phyloP scores from a whole-genome alignment of 2,329 filamentous ascomycete species.

The Dactylonectria estremocensis region DNA sequence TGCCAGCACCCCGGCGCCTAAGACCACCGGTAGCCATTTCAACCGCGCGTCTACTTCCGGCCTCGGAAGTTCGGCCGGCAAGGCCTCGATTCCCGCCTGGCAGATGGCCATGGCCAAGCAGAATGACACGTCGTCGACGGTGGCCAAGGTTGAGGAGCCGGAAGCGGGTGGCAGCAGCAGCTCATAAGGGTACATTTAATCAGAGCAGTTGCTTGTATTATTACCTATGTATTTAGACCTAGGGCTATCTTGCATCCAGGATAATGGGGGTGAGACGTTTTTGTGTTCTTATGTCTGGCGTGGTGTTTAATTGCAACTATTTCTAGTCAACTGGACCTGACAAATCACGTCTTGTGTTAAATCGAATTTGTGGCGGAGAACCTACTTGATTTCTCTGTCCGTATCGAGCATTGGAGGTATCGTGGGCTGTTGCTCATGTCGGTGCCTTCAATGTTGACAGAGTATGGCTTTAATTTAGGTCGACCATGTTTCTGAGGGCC shows the following conservation, averaged over 20 bases:
- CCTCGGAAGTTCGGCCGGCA: constrained; percentile 57
- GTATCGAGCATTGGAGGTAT: too few species aligned
- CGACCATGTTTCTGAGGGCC: neutral
- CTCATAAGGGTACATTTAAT: constrained; percentile 19
- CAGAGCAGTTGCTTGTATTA: constrained; percentile 26
- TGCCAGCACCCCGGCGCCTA: constrained; percentile 28
- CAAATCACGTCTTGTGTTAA: neutral
- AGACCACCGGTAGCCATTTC: constrained; percentile 39
- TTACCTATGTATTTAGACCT: constrained; percentile 27
- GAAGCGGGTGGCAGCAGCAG: constrained; percentile 35
- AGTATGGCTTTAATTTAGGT: too few species aligned
- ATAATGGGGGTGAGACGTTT: constrained; percentile 23
- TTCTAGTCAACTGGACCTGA: neutral
- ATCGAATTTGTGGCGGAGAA: too few species aligned
- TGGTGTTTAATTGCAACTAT: constrained; percentile 8
- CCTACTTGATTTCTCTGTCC: too few species aligned
- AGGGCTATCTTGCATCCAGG: constrained; percentile 11
- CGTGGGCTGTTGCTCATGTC: too few species aligned
- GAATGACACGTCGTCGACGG: constrained; percentile 49
- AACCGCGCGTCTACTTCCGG: constrained; percentile 57
- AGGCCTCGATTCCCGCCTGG: constrained; percentile 84
- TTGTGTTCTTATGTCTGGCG: constrained; percentile 11
- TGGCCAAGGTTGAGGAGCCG: constrained; percentile 48
- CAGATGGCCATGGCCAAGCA: constrained; percentile 80
- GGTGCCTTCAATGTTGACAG: too few species aligned